Percentiles rank a stretch among this genome's conserved stretches.
These are phyloP conservation scores for Backusella parvicylindrica DNA, from an alignment of 192 early-diverging fungal genomes.

Conservation along the genomic window DNA sequence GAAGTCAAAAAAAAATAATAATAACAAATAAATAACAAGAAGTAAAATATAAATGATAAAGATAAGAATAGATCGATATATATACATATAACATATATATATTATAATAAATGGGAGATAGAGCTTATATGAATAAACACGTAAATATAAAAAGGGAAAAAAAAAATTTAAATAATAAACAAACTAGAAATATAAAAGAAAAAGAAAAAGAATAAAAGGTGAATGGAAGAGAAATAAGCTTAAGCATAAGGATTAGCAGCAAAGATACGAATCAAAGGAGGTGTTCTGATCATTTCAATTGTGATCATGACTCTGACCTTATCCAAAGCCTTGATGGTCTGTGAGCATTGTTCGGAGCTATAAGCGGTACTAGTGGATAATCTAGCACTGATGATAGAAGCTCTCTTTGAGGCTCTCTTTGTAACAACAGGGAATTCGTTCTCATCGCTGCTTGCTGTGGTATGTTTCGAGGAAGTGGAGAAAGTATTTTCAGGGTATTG, in stretches of 20 bases:
- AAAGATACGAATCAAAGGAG: constrained; percentile 52
- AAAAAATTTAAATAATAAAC: neutral
- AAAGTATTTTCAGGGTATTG: constrained; percentile 6
- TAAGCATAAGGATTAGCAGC: constrained; percentile 45
- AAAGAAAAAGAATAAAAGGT: no score
- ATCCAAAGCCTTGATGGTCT: constrained; percentile 44
- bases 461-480: neutral
- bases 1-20: neutral
- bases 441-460: neutral
- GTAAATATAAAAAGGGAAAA: neutral
- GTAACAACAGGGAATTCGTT: neutral
- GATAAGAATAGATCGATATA: neutral
- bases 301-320: constrained; percentile 45
- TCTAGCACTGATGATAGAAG: constrained; percentile 14
- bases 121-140: neutral
- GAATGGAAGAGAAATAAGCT: neutral
- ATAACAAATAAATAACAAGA: neutral
- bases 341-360: constrained; percentile 33
- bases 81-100: neutral
- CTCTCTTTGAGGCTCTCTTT: constrained; percentile 3
- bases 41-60: neutral
- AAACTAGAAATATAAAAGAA: neutral
- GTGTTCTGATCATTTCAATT: constrained; percentile 47
- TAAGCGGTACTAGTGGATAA: constrained; percentile 20
- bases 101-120: neutral